phyloP scores from a whole-genome alignment of 192 early-diverging fungal species.

The Backusella circina region DNA sequence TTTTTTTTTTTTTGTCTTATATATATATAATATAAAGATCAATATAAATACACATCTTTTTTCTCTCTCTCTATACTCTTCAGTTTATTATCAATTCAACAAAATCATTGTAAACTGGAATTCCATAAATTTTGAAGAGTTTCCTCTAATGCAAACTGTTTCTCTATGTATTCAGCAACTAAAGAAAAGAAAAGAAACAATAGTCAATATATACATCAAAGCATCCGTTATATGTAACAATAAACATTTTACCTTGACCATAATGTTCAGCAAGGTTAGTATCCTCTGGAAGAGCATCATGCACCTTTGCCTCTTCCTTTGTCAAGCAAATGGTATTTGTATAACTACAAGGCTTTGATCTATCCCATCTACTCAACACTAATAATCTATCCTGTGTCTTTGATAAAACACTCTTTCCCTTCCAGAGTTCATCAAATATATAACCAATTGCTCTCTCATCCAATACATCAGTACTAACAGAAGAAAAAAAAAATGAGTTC shows the following conservation, averaged over 20 bases:
- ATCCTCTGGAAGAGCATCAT: conserved; percentile 32
- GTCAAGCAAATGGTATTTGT: conserved; percentile 85
- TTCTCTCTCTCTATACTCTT: not conserved
- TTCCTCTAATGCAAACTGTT: conserved; percentile 10
- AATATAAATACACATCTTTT: not conserved
- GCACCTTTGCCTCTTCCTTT: conserved; percentile 69
- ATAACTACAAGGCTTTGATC: conserved; percentile 52
- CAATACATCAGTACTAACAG: conserved; percentile 40
- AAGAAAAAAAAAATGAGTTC: too few relatives aligned
- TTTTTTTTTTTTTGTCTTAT: not conserved
- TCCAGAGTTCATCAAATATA: conserved; percentile 87
- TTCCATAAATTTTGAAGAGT: conserved; percentile 8
- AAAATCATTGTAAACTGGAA: not conserved
- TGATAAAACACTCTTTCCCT: conserved; percentile 73
- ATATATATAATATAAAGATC: not conserved
- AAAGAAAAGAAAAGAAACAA: not conserved
- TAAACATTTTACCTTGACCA: conserved; percentile 22
- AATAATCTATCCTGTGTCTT: conserved; percentile 64
- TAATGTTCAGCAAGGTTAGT: conserved; percentile 4
- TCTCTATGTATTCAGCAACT: conserved; percentile 15
- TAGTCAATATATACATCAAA: not conserved
- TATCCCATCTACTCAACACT: conserved; percentile 75
- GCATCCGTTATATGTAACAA: too few relatives aligned
- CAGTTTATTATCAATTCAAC: not conserved
- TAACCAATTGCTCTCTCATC: conserved; percentile 72